Percentiles rank a stretch among this genome's conserved stretches.
Evolutionary conservation across 225 moss, liverwort and hornwort species (phyloP).

Genomic region (Thuidium tamariscinum): DNA sequence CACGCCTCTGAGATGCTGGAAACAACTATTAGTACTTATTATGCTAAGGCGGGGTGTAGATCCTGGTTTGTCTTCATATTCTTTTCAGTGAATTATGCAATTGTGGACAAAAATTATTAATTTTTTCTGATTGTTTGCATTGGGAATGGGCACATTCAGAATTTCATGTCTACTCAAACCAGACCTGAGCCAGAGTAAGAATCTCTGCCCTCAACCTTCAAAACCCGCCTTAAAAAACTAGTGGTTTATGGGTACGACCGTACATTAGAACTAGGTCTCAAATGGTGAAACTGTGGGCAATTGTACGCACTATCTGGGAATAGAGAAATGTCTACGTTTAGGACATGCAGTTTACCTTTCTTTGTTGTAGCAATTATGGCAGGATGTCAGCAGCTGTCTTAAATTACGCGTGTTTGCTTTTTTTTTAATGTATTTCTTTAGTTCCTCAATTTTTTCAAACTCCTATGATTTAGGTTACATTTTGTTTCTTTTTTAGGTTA

Average conservation of each 20-base stretch:
- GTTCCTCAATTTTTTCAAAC: not conserved
- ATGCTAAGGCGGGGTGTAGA: not conserved
- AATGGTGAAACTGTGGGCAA: not conserved
- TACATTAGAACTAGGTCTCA: not conserved
- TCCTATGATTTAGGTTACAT: not conserved
- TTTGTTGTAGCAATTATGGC: not conserved
- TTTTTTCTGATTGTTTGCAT: constrained; percentile 6
- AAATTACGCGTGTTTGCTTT: not conserved
- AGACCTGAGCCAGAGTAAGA: constrained; percentile 54
- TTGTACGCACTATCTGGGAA: not conserved
- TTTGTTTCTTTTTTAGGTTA: not conserved
- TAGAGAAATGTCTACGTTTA: not conserved
- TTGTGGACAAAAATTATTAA: not conserved
- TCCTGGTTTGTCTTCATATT: not conserved
- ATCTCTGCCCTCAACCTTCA: not conserved
- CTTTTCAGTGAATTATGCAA: not conserved
- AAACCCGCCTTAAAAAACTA: not conserved
- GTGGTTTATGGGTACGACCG: not conserved
- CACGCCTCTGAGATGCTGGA: not conserved
- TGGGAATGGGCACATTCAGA: constrained; percentile 34
- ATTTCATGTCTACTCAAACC: constrained; percentile 61
- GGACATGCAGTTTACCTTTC: not conserved
- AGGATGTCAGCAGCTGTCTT: not conserved
- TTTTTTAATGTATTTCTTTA: not conserved
- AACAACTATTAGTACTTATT: not conserved